Conservation (phyloP, 2,329 filamentous ascomycete genomes). For the Parafenestella ontariensis region DNA sequence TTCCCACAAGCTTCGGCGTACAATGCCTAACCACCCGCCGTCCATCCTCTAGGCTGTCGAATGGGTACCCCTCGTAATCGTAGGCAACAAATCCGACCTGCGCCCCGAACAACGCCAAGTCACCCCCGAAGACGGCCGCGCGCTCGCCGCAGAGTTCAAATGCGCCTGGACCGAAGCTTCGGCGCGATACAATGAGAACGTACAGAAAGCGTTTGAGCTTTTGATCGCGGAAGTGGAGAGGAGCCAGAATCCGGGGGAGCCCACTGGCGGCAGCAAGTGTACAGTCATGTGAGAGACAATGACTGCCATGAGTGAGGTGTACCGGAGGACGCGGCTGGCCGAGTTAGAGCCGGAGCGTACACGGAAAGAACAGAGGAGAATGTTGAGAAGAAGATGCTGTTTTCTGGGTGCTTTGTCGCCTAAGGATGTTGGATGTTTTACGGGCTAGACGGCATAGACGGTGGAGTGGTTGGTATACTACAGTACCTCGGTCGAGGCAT, state of each 20-base stretch:
- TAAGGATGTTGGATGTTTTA: background rate
- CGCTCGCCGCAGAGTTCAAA: slow-evolving; percentile 82
- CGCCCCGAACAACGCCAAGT: slow-evolving; percentile 93
- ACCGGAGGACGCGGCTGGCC: slow-evolving; percentile 6
- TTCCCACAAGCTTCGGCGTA: background rate
- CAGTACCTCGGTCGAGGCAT: slow-evolving; percentile 14
- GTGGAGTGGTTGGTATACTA: slow-evolving; percentile 5
- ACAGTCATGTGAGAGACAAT: slow-evolving; percentile 72
- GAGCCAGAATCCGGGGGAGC: slow-evolving; percentile 86
- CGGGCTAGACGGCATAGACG: slow-evolving; percentile 31
- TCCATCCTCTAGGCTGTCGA: slow-evolving; percentile 75
- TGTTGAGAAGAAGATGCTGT: slow-evolving; percentile 8
- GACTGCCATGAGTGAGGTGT: slow-evolving; percentile 26
- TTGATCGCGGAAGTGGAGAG: slow-evolving; percentile 96
- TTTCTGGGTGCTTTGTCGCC: background rate
- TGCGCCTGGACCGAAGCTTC: slow-evolving; percentile 96
- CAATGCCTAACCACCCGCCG: slow-evolving; percentile 13
- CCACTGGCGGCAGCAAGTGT: slow-evolving; percentile 82
- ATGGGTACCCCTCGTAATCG: slow-evolving; percentile 89
- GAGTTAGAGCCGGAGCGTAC: background rate
- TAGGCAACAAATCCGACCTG: slow-evolving; percentile 96
- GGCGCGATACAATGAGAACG: slow-evolving; percentile 93
- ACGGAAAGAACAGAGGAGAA: background rate
- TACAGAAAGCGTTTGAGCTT: slow-evolving; percentile 88
- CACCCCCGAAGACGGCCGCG: slow-evolving; percentile 81